Evolutionary conservation across 768 basidiomycete species (phyloP).

Genomic region (Mycena amicta): DNA sequence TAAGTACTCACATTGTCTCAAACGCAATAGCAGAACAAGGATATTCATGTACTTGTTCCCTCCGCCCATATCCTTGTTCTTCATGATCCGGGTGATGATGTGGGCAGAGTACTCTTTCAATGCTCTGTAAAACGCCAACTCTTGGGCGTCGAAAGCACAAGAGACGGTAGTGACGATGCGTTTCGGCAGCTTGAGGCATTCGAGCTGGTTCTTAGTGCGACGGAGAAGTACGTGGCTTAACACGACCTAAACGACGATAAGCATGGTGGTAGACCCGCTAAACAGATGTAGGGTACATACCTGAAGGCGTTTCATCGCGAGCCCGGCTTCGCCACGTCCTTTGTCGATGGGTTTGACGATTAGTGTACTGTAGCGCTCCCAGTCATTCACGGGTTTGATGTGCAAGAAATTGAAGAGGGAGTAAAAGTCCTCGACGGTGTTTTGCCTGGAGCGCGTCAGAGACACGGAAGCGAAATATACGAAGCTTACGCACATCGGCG

Average conservation of each 20-base stretch:
- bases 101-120: constrained; percentile 67
- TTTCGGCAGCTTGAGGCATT: constrained; percentile 78
- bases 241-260: constrained; percentile 44
- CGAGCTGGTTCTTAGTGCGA: constrained; percentile 72
- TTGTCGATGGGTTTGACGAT: constrained; percentile 80
- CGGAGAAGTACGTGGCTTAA: constrained; percentile 88
- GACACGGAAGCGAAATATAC: background rate
- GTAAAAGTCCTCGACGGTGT: constrained; percentile 85
- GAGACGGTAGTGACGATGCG: constrained; percentile 69
- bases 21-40: constrained; percentile 70
- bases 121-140: constrained; percentile 76
- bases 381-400: constrained; percentile 78
- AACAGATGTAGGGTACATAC: constrained; percentile 1
- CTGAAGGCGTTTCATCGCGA: constrained; percentile 86
- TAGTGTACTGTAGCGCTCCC: constrained; percentile 73
- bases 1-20: constrained; percentile 95
- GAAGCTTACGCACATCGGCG: constrained; percentile 59
- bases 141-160: constrained; percentile 76
- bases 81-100: constrained; percentile 67
- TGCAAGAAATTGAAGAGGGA: constrained; percentile 88
- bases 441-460: constrained; percentile 56
- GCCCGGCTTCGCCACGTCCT: constrained; percentile 49
- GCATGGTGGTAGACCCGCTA: background rate
- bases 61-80: constrained; percentile 35
- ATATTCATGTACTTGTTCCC: constrained; percentile 68